Percentiles rank a stretch among this genome's conserved stretches.
Conservation (phyloP, 2,329 filamentous ascomycete genomes). For the Lachnellula cervina region DNA sequence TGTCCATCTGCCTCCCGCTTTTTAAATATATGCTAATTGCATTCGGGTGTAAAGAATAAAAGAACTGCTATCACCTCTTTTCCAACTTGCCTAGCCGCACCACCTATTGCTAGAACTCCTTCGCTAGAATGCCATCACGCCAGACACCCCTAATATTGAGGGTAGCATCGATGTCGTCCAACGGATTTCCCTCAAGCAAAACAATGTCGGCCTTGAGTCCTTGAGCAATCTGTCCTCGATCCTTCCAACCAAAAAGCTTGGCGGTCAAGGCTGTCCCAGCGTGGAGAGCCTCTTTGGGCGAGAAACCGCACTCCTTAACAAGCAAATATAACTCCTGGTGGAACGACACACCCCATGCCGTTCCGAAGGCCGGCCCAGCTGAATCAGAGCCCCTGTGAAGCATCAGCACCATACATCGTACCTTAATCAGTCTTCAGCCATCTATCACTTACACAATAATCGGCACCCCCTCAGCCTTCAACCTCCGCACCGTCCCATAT, state of each 20-base stretch:
- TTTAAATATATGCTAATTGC: too few species aligned
- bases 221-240: conserved; percentile 25
- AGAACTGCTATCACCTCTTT: too few species aligned
- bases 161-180: conserved; percentile 28
- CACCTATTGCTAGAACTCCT: background rate
- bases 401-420: background rate
- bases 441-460: conserved; percentile 5
- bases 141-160: conserved; percentile 26
- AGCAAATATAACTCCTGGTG: conserved; percentile 29
- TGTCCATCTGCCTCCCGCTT: too few species aligned
- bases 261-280: conserved; percentile 23
- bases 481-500: background rate
- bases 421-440: background rate
- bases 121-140: conserved; percentile 16
- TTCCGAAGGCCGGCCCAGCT: conserved; percentile 1
- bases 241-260: conserved; percentile 15
- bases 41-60: too few species aligned
- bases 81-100: background rate
- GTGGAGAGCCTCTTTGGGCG: conserved; percentile 25
- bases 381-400: conserved; percentile 4
- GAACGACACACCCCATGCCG: conserved; percentile 12
- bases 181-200: conserved; percentile 27
- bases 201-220: conserved; percentile 29
- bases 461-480: conserved; percentile 1
- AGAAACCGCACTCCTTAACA: conserved; percentile 22